A percentile compares a stretch with the other conserved stretches of the same genome.
phyloP scores from a whole-genome alignment of 441 rosid genomes.

The Sinapis alba region DNA sequence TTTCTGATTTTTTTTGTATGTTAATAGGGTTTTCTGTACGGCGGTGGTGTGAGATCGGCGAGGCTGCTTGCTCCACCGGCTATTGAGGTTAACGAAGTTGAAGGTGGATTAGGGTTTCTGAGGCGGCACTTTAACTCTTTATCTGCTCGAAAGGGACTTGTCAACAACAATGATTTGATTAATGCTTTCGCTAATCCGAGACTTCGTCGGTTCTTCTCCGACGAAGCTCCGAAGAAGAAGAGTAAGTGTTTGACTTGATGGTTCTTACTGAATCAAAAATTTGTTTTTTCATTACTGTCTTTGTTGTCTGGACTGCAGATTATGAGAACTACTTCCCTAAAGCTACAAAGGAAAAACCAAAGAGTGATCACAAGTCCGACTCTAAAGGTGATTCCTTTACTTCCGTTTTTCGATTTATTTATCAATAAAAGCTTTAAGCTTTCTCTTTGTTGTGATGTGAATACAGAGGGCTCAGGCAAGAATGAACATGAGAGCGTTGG shows the following conservation, averaged over 20 bases:
- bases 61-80: slow-evolving; percentile 21
- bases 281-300: neutral
- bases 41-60: slow-evolving; percentile 48
- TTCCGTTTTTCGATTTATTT: neutral
- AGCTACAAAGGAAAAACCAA: slow-evolving; percentile 66
- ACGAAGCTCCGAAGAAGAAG: slow-evolving; percentile 69
- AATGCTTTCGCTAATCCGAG: slow-evolving; percentile 52
- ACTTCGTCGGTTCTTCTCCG: slow-evolving; percentile 48
- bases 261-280: neutral
- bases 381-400: slow-evolving; percentile 43
- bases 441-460: no score
- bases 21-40: slow-evolving; percentile 41
- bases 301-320: slow-evolving; percentile 40
- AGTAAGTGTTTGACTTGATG: slow-evolving; percentile 38
- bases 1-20: neutral
- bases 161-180: slow-evolving; percentile 42
- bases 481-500: slow-evolving; percentile 56
- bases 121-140: slow-evolving; percentile 63
- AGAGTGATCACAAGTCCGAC: slow-evolving; percentile 64
- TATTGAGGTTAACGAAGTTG: slow-evolving; percentile 38
- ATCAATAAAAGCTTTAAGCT: neutral
- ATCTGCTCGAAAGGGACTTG: slow-evolving; percentile 42
- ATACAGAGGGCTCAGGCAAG: slow-evolving; percentile 72
- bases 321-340: slow-evolving; percentile 69
- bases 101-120: slow-evolving; percentile 54